phyloP scores from a whole-genome alignment of 495 filamentous ascomycete genomes.

The Polyplosphaeria fusca region DNA sequence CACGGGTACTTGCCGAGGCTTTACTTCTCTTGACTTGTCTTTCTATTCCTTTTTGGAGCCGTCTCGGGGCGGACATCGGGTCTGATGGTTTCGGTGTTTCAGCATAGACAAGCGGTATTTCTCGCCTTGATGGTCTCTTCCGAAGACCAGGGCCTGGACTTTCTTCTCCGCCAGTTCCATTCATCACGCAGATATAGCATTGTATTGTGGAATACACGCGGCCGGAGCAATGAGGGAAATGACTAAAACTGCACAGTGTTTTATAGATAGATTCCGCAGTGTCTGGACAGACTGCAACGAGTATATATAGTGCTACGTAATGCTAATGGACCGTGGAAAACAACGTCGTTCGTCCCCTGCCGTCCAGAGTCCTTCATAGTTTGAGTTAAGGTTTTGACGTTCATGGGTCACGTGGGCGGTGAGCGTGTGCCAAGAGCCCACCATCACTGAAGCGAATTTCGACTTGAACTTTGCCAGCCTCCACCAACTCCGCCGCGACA shows the following conservation, averaged over 20 bases:
- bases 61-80: constrained; percentile 12
- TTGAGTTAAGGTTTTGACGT: too few species aligned
- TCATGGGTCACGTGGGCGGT: constrained; percentile 17
- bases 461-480: constrained; percentile 6
- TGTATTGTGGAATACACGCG: constrained; percentile 3
- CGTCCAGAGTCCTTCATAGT: too few species aligned
- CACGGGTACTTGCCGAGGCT: too few species aligned
- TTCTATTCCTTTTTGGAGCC: constrained; percentile 11
- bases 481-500: constrained; percentile 13
- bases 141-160: background rate
- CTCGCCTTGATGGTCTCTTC: background rate
- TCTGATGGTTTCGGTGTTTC: constrained; percentile 16
- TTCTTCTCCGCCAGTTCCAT: constrained; percentile 2
- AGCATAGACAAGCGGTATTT: constrained; percentile 24
- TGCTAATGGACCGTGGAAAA: constrained; percentile 15
- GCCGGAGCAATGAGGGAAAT: background rate
- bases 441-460: constrained; percentile 5
- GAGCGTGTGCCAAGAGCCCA: constrained; percentile 12
- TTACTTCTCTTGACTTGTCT: constrained; percentile 16
- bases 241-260: constrained; percentile 22
- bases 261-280: constrained; percentile 18
- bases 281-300: constrained; percentile 9
- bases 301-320: constrained; percentile 23
- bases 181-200: constrained; percentile 20
- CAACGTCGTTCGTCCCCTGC: background rate